A percentile compares a stretch with the other conserved stretches of the same genome.
Evolutionary conservation across 306 rosid genomes (phyloP).

Genomic region (Corylus avellana): DNA sequence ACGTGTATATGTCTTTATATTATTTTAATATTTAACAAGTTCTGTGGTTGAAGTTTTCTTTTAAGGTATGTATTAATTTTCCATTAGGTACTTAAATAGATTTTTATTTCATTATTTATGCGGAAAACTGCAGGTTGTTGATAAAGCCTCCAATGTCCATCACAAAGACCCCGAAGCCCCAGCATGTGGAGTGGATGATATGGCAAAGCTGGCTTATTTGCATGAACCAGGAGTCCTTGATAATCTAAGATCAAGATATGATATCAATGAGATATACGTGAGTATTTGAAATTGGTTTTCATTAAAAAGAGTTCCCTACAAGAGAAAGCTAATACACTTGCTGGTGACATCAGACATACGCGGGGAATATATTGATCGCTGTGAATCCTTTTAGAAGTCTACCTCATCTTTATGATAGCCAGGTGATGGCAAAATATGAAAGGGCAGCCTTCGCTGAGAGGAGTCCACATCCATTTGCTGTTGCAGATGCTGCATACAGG

Average conservation of each 20-base stretch:
- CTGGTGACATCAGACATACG: constrained; percentile 74
- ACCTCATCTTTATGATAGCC: constrained; percentile 96
- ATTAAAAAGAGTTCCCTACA: background rate
- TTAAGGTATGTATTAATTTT: background rate
- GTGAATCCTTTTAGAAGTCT: constrained; percentile 91
- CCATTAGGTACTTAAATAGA: background rate
- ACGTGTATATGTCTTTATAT: background rate
- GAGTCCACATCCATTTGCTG: constrained; percentile 99
- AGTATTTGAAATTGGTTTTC: constrained; percentile 32
- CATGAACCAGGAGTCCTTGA: constrained; percentile 98
- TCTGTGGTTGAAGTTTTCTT: background rate
- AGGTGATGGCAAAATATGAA: constrained; percentile 98
- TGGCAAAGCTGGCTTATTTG: constrained; percentile 95
- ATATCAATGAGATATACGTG: constrained; percentile 97
- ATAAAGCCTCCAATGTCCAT: constrained; percentile 69
- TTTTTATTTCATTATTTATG: constrained; percentile 10
- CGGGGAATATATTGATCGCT: constrained; percentile 95
- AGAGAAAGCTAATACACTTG: constrained; percentile 16
- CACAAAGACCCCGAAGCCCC: constrained; percentile 97
- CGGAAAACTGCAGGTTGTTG: constrained; percentile 65
- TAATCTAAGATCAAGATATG: constrained; percentile 92
- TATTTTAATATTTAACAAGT: background rate
- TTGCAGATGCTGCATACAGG: constrained; percentile 99
- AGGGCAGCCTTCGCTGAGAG: constrained; percentile 97
- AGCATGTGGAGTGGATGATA: constrained; percentile 99